Conservation (phyloP, 2,329 filamentous ascomycete species). For the Neonectria coccinea region DNA sequence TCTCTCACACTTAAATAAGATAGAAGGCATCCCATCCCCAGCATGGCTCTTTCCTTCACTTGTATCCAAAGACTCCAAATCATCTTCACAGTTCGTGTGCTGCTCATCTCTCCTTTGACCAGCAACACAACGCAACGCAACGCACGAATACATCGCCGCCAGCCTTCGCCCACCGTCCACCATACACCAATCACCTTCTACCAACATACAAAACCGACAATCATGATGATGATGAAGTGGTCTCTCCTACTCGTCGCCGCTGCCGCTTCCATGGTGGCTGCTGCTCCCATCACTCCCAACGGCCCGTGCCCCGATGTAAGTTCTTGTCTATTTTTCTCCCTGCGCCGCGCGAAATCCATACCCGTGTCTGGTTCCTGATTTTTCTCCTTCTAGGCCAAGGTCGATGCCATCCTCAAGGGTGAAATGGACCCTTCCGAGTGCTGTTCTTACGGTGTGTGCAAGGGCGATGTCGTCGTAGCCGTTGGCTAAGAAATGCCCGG, state of each 20-base stretch:
- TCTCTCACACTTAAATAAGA: constrained; percentile 16
- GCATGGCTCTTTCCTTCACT: not conserved
- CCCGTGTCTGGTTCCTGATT: constrained; percentile 20
- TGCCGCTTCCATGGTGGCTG: constrained; percentile 34
- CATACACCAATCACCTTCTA: not conserved
- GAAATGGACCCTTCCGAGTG: constrained; percentile 61
- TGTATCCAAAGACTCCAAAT: not conserved
- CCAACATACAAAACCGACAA: not conserved
- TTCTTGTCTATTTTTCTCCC: not conserved
- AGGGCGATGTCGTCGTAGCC: constrained; percentile 61
- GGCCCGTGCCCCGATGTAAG: constrained; percentile 53
- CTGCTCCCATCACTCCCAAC: constrained; percentile 48
- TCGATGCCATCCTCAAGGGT: constrained; percentile 61
- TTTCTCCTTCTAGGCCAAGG: constrained; percentile 46
- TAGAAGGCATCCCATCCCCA: constrained; percentile 14
- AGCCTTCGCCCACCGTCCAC: not conserved
- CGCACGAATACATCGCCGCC: not conserved
- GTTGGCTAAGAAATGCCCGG: constrained; percentile 51
- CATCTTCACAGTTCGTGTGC: constrained; percentile 3
- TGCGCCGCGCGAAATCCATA: not conserved
- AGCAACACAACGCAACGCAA: constrained; percentile 5
- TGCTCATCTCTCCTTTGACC: constrained; percentile 22
- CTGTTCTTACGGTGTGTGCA: constrained; percentile 66
- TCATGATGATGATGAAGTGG: constrained; percentile 35
- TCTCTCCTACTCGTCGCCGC: constrained; percentile 34